Conservation (phyloP, 176 grass and related monocot genomes). For the Lolium rigidum region DNA sequence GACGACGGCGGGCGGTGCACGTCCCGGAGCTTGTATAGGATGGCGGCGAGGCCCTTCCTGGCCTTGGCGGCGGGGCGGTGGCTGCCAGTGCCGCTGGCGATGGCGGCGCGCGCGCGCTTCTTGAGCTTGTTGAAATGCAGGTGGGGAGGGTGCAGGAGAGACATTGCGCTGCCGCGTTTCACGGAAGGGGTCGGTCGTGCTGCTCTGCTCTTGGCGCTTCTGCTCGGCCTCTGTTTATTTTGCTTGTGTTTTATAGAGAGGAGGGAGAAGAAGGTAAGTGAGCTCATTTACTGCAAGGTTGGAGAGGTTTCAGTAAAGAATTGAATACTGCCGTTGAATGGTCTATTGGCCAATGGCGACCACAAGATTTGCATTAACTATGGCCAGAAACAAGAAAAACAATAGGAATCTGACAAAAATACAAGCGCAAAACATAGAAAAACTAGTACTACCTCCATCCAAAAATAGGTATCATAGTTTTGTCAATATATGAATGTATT, state of each 20-base stretch:
- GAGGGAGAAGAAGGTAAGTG: background rate
- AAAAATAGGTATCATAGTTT: no score
- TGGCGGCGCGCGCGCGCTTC: slow-evolving; percentile 37
- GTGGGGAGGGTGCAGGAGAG: slow-evolving; percentile 56
- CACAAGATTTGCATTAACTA: background rate
- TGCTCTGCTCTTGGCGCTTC: slow-evolving; percentile 32
- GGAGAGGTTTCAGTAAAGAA: slow-evolving; percentile 47
- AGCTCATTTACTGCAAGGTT: slow-evolving; percentile 47
- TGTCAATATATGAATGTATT: no score
- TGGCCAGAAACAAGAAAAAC: background rate
- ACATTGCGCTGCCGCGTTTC: slow-evolving; percentile 48
- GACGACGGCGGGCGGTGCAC: slow-evolving; percentile 28
- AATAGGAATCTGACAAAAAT: no score
- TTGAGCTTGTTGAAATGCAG: slow-evolving; percentile 55
- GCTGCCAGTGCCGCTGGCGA: background rate
- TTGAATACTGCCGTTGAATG: slow-evolving; percentile 52
- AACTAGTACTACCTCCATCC: no score
- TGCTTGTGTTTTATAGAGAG: slow-evolving; percentile 45
- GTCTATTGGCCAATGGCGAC: slow-evolving; percentile 12
- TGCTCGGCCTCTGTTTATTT: slow-evolving; percentile 22
- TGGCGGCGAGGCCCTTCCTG: slow-evolving; percentile 54
- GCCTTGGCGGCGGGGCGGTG: slow-evolving; percentile 45
- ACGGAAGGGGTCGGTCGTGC: slow-evolving; percentile 33
- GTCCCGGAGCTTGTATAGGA: slow-evolving; percentile 64
- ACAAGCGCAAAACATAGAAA: background rate